A percentile compares a stretch with the other conserved stretches of the same genome.
These are phyloP conservation scores for Pouteria campechiana DNA, from an alignment of 179 eudicot species.

Conservation along the genomic window DNA sequence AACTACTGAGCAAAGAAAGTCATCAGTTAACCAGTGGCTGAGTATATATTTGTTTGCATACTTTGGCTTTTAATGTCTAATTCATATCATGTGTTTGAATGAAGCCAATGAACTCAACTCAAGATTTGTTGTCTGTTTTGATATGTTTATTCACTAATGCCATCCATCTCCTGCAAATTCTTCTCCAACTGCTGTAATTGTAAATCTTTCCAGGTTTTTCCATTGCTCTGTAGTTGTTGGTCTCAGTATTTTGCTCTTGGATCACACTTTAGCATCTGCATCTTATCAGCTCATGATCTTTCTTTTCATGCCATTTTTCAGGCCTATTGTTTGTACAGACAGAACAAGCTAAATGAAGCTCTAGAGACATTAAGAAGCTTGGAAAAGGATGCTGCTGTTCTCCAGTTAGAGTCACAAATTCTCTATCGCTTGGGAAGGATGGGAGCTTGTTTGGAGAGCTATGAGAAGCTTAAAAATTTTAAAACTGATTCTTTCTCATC, in stretches of 20 bases:
- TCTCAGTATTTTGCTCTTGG: background rate
- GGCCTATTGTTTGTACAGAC: conserved; percentile 89
- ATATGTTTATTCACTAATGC: too few relatives aligned
- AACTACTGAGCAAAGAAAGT: too few relatives aligned
- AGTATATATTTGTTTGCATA: too few relatives aligned
- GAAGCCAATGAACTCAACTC: too few relatives aligned
- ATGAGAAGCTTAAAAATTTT: conserved; percentile 56
- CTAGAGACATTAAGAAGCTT: conserved; percentile 47
- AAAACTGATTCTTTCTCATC: conserved; percentile 49
- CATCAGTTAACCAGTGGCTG: too few relatives aligned
- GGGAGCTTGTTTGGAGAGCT: conserved; percentile 64
- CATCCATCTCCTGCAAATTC: too few relatives aligned
- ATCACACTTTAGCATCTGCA: background rate
- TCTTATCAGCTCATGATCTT: conserved; percentile 1
- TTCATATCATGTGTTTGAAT: too few relatives aligned
- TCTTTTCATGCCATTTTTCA: conserved; percentile 10
- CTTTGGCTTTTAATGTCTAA: too few relatives aligned
- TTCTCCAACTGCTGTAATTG: too few relatives aligned
- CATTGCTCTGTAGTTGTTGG: background rate
- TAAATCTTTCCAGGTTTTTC: background rate
- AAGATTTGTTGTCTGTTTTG: too few relatives aligned
- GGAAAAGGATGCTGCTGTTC: conserved; percentile 38
- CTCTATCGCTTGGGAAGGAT: conserved; percentile 63
- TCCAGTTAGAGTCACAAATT: conserved; percentile 77
- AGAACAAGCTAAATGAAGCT: conserved; percentile 78